Evolutionary conservation across 371 early-diverging fungal species (phyloP).

Genomic region (Rhizomucor pusillus): DNA sequence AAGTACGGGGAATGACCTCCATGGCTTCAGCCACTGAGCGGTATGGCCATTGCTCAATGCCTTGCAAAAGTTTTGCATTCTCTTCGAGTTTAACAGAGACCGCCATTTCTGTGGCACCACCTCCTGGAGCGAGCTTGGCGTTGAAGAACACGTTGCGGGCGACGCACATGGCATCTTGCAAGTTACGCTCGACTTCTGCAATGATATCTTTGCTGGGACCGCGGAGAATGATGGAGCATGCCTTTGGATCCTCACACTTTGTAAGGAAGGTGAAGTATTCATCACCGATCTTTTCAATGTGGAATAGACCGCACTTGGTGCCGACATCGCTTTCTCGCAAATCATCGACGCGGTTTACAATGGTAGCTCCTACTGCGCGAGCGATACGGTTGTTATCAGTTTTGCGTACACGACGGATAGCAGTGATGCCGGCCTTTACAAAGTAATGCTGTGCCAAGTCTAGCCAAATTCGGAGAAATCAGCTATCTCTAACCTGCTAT

Average conservation of each 20-base stretch:
- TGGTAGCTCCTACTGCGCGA: slow-evolving; percentile 97
- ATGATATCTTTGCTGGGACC: slow-evolving; percentile 99
- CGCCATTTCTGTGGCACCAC: slow-evolving; percentile 99
- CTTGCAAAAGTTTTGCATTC: slow-evolving; percentile 87
- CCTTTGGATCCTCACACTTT: slow-evolving; percentile 96
- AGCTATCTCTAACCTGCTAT: slow-evolving; percentile 5
- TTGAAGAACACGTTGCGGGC: slow-evolving; percentile 98
- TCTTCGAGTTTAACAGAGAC: slow-evolving; percentile 85
- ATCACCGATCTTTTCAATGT: slow-evolving; percentile 98
- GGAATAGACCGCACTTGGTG: slow-evolving; percentile 93
- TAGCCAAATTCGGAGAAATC: slow-evolving; percentile 10
- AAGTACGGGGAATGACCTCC: slow-evolving; percentile 98
- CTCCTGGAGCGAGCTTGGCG: slow-evolving; percentile 95
- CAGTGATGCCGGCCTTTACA: slow-evolving; percentile 97
- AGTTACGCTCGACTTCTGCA: slow-evolving; percentile 99
- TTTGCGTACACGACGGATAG: slow-evolving; percentile 98
- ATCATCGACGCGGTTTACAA: slow-evolving; percentile 98
- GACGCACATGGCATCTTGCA: slow-evolving; percentile 99
- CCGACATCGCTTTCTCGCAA: slow-evolving; percentile 96
- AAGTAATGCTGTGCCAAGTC: slow-evolving; percentile 98
- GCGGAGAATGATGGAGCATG: slow-evolving; percentile 97
- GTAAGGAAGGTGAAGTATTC: slow-evolving; percentile 97
- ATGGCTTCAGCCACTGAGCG: slow-evolving; percentile 93
- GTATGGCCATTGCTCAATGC: slow-evolving; percentile 97
- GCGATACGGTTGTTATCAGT: slow-evolving; percentile 99